Evolutionary conservation across 768 basidiomycete genomes (phyloP), one percentile per base, ranked within the genome.

Genomic region (Filobasidium wieringae): DNA sequence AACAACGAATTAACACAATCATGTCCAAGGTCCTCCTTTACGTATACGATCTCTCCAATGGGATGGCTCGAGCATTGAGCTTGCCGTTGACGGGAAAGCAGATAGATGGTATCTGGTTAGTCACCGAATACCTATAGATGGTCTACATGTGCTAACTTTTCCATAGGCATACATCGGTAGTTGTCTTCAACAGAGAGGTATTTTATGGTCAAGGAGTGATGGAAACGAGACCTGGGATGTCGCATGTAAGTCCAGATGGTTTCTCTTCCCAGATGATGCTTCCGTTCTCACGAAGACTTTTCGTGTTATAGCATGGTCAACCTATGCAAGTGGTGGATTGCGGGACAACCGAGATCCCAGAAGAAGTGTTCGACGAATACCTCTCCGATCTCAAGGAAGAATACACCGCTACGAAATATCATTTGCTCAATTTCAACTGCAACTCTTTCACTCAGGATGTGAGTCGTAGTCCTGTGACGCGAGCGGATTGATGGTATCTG

Each of bases 371-470:
- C 63, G 68, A 82, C 37, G 90, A 96, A 36, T 97, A 92, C 72
- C 60, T 99, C 41, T 64, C 73, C 0, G 85, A 84, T 54, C 80
- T 95, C 75, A 77, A 80, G 32, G 78, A 83, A 4, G 82, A 85
- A 60, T 99, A 91, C 68, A 91, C 88, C 2, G 85, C 88, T 2
- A 89, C 91, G 68, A 90, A 89, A 77, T 75, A 75, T 57, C 72
- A 76, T 47, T 53, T 76, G 45, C 63, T 74, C 85, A 88, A 93
- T 40, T 92, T 92, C 64, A 95, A 95, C 66, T 95, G 91, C 73
- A 96, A 96, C 72, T 86, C 87, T 1, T 96, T 96, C 64, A 91
- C 89, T 2, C 88, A 85, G 59, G 89, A 93, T 63, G 83, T 83
- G 54, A 22, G 50, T 51, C 24, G n/a, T n/a, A 14, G 22, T 12